phyloP scores from a whole-genome alignment of 2,329 filamentous ascomycete species.

The Metarhizium humberi region DNA sequence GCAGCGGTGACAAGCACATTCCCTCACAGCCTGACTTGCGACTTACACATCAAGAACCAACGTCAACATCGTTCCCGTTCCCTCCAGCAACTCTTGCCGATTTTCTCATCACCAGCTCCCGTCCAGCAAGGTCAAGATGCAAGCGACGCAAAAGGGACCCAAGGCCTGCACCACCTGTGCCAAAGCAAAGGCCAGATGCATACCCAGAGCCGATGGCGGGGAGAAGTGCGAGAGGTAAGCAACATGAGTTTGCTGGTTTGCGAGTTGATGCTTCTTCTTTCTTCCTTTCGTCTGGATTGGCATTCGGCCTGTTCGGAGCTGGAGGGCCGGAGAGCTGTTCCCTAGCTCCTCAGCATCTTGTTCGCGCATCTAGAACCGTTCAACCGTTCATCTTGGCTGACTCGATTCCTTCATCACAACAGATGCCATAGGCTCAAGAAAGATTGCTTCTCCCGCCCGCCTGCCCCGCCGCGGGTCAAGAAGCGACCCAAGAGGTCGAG shows the following conservation, averaged over 20 bases:
- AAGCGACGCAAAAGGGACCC: slow-evolving; percentile 30
- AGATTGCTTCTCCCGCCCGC: slow-evolving; percentile 35
- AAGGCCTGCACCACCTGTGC: slow-evolving; percentile 42
- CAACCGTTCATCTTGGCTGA: neutral
- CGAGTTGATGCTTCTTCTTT: neutral
- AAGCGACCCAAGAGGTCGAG: slow-evolving; percentile 37
- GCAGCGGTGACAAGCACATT: neutral
- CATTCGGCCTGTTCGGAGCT: neutral
- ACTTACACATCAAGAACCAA: neutral
- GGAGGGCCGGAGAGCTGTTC: neutral
- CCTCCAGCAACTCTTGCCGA: too few relatives aligned
- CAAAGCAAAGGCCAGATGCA: slow-evolving; percentile 42
- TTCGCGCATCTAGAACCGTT: neutral
- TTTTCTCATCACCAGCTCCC: neutral
- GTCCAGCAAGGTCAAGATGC: slow-evolving; percentile 9
- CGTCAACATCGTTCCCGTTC: neutral
- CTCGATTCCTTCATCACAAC: neutral
- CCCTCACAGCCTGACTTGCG: neutral
- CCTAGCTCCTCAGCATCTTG: neutral
- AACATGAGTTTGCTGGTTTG: neutral
- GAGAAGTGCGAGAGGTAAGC: slow-evolving; percentile 39
- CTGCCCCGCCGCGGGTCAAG: slow-evolving; percentile 37
- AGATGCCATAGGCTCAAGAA: slow-evolving; percentile 41
- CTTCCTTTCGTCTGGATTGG: neutral
- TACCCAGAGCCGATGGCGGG: slow-evolving; percentile 28